Evolutionary conservation across 345 rosid species (phyloP).

Genomic region (Fremontodendron californicum): DNA sequence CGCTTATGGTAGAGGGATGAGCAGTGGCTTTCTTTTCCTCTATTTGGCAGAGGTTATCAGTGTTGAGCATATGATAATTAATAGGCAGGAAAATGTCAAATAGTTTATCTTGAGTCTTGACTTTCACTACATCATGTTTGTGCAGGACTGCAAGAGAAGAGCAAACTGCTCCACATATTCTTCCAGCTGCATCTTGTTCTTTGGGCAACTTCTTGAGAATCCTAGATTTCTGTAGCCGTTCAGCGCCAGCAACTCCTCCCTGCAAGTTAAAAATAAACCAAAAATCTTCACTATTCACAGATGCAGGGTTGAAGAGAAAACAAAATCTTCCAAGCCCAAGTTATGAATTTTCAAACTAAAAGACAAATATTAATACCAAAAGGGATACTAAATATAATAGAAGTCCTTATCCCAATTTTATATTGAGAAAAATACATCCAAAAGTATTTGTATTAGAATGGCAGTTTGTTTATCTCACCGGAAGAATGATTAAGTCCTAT

Average conservation of each 20-base stretch:
- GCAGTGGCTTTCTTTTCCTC: constrained; percentile 63
- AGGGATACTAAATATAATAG: background rate
- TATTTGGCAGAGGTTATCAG: constrained; percentile 7
- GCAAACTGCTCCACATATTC: constrained; percentile 72
- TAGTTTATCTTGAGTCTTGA: constrained; percentile 26
- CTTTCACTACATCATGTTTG: constrained; percentile 71
- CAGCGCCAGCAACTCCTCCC: constrained; percentile 71
- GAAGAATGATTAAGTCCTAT: constrained; percentile 82
- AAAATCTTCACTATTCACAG: background rate
- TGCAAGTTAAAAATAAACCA: constrained; percentile 19
- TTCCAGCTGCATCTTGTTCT: constrained; percentile 63
- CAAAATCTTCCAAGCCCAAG: background rate
- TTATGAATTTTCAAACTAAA: background rate
- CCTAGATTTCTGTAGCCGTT: constrained; percentile 60
- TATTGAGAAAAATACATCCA: constrained; percentile 13
- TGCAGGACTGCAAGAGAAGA: constrained; percentile 55
- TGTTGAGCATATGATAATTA: background rate
- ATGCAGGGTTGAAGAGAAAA: background rate
- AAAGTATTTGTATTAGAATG: background rate
- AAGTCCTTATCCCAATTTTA: background rate
- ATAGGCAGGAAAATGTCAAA: background rate
- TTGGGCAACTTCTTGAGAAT: constrained; percentile 70
- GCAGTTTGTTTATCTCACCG: constrained; percentile 43
- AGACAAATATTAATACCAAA: background rate
- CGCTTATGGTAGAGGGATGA: constrained; percentile 42